Percentiles rank a stretch among this genome's conserved stretches.
These are phyloP conservation scores for Calonectria fujianensis DNA, from an alignment of 2,329 filamentous ascomycete species.

Conservation along the genomic window DNA sequence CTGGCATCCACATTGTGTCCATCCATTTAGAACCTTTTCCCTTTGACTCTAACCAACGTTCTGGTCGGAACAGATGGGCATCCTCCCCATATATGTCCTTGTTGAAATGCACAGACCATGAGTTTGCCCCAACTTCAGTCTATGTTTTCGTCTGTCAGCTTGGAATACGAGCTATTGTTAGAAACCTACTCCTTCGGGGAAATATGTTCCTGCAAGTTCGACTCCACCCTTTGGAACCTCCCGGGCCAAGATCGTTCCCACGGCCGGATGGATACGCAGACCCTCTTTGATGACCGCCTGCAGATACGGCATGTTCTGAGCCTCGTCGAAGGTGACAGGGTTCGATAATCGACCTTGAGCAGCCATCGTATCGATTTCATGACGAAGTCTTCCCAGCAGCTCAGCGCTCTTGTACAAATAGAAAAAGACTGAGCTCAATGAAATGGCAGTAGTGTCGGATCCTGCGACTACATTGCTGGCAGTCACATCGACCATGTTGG, in stretches of 20 bases:
- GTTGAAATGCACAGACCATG: neutral
- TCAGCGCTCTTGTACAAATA: neutral
- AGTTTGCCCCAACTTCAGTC: slow-evolving; percentile 4
- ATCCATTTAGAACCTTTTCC: neutral
- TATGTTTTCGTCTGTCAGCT: neutral
- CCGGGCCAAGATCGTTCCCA: neutral
- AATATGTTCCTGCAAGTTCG: neutral
- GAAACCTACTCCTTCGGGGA: slow-evolving; percentile 17
- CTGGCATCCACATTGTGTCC: slow-evolving; percentile 8
- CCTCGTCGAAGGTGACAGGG: neutral
- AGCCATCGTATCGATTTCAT: neutral
- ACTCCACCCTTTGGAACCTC: slow-evolving; percentile 16
- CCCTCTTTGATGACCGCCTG: slow-evolving; percentile 18
- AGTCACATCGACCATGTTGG: neutral
- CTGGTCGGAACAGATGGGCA: neutral
- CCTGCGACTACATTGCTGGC: slow-evolving; percentile 4
- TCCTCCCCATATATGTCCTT: neutral
- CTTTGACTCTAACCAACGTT: neutral
- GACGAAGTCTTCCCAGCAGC: neutral
- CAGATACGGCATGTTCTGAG: neutral
- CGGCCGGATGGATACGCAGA: slow-evolving; percentile 1
- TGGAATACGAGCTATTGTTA: neutral
- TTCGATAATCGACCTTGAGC: neutral
- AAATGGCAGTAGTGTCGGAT: slow-evolving; percentile 11
- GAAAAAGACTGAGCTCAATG: neutral